Evolutionary conservation across 169 alveolate genomes (phyloP).

Genomic region (Cyclospora cayetanensis): DNA sequence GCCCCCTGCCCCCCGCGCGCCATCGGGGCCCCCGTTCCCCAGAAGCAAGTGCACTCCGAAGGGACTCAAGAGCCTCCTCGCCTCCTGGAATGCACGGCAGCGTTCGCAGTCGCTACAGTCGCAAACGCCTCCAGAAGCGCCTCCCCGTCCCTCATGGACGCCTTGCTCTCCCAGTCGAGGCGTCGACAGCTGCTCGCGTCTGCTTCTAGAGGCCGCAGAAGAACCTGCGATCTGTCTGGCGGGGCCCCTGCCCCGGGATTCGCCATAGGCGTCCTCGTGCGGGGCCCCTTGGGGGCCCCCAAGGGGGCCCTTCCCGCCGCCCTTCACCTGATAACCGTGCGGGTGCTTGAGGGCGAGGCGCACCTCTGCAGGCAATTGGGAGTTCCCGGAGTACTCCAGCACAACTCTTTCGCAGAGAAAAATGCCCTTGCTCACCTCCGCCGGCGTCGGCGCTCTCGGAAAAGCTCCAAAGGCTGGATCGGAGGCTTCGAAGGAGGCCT

Average conservation of each 20-base stretch:
- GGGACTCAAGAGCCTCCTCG: conserved; percentile 8
- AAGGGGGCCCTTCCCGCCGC: background rate
- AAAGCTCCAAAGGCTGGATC: too few species aligned
- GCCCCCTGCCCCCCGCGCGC: background rate
- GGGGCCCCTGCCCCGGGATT: background rate
- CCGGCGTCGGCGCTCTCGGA: background rate
- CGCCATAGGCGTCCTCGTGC: background rate
- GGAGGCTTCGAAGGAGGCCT: too few species aligned
- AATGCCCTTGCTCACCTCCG: background rate
- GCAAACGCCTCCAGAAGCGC: conserved; percentile 8
- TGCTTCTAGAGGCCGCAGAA: background rate
- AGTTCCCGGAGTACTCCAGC: conserved; percentile 4
- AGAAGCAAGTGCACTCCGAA: background rate
- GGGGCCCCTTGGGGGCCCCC: background rate
- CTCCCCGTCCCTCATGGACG: background rate
- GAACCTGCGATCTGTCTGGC: background rate
- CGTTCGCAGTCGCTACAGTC: conserved; percentile 29
- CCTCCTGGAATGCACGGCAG: conserved; percentile 41
- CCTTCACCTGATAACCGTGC: conserved; percentile 39
- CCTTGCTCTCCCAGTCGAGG: background rate
- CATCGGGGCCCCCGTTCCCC: too few species aligned
- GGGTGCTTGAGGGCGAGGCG: conserved; percentile 65
- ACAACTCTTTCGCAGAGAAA: background rate
- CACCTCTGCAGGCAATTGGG: conserved; percentile 44
- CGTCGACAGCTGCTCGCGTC: background rate